Base-by-base conservation (phyloP, 2,329 filamentous ascomycete genomes). In the Cercospora beticola region DNA sequence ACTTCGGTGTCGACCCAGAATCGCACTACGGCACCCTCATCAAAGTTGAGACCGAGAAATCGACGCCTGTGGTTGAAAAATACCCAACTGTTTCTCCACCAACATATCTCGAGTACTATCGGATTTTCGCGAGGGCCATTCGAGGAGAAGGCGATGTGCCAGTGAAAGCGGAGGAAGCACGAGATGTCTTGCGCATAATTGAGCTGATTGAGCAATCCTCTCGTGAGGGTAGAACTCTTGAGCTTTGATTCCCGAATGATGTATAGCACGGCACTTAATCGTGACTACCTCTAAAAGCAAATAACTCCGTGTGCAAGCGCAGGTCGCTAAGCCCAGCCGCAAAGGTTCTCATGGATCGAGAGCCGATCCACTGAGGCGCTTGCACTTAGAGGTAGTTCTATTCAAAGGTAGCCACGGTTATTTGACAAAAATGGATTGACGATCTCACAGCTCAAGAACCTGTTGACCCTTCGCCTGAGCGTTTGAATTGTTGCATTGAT, bases 101-200 rank as follows among this genome's bases (percentile, higher is more conserved):
- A 68, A 93, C 90, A 3, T 95, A 92, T 78, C 82, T 83, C 23
- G 85, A 86, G 74, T 90, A 92, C 71, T 94, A 94, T 79, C 79
- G 81, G 30, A 79, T 81, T 64, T 81, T 88, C 67, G 85, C 82
- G 3, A 81, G 82, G 54, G 86, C 87, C 43, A 76, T 88, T 64
- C 76, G 76, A 33, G 85, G 85, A n/a, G 79, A 85, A 72, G 83
- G 81, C 0, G 80, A 83, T 7, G 80, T 88, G 28, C 86, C 86
- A 2, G 87, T 87, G 12, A 85, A 83, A 70, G 82, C 85, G 3
- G 81, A 81, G 56, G 84, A 87, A 68, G 84, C 86, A 12, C 80
- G 82, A 52, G 81, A 85, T 73, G 83, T 88, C 5, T 83, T 89
- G 70, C 81, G 80, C 66, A 79, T 88, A 70, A 85, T 88, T 72